These are phyloP conservation scores for Diplodia sapinea DNA, from an alignment of 2,329 filamentous ascomycete species.

Conservation along the genomic window DNA sequence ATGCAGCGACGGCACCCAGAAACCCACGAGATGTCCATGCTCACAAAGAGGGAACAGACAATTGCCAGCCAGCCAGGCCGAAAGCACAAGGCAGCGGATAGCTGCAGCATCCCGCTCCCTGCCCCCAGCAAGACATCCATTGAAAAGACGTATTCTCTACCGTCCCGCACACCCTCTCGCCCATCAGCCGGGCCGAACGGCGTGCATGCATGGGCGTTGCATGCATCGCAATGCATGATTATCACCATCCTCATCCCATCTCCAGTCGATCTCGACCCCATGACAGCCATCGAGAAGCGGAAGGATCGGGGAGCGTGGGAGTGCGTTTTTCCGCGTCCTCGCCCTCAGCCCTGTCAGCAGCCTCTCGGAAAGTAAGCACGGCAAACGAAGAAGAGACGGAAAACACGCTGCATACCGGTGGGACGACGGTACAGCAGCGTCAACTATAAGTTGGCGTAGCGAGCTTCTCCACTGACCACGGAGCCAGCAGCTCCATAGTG, in stretches of 20 bases:
- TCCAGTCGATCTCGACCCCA: not conserved
- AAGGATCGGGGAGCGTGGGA: not conserved
- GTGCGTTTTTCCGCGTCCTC: not conserved
- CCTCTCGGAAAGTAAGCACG: not conserved
- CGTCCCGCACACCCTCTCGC: conserved; percentile 8
- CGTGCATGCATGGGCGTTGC: conserved; percentile 15
- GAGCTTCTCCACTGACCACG: conserved; percentile 3
- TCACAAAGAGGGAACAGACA: not conserved
- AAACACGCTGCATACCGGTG: not conserved
- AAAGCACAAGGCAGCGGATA: conserved; percentile 21
- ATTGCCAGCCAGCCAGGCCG: not conserved
- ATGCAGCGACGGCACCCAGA: conserved; percentile 2
- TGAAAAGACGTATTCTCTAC: not conserved
- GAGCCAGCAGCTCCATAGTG: conserved; percentile 1
- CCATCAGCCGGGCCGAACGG: conserved; percentile 8
- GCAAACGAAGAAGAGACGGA: not conserved
- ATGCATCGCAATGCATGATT: conserved; percentile 1
- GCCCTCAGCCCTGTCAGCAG: not conserved
- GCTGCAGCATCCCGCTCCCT: conserved; percentile 27
- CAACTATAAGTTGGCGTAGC: not conserved
- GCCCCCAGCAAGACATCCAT: not conserved
- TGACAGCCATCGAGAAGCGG: conserved; percentile 1
- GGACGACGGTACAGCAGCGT: not conserved
- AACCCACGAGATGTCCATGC: not conserved
- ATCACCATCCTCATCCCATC: conserved; percentile 6